Evolutionary conservation across 306 rosid genomes (phyloP), one percentile per base, ranked within the genome.

Genomic region (Vicia sativa): DNA sequence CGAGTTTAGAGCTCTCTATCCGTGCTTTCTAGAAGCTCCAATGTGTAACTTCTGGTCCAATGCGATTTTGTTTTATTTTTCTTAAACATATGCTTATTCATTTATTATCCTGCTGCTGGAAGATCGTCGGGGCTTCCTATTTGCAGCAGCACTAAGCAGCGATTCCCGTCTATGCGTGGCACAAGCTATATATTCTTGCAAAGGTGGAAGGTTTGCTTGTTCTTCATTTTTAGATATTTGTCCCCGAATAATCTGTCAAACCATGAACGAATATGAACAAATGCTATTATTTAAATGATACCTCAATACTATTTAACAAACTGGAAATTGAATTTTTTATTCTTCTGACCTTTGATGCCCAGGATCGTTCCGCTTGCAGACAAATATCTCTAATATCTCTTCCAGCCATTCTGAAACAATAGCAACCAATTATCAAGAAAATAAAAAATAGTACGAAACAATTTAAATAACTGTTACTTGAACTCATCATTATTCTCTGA

Each of bases 341-440:
- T 18, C 9, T 11, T 38, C 56, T 44, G 78, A 79, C 98, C 96
- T 92, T 92, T 41, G 98, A 90, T 55, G 96, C 98, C 96, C 96
- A 87, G 3, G 87, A 80, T 34, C 96, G 80, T 80, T 92, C 98
- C n/a, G 98, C 98, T 81, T 89, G 96, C 77, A 79, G 89, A 49
- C 96, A 92, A 59, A 87, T 63, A 57, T 87, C 98, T 86, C 85
- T 83, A 52, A 92, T 92, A 75, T 89, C 96, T 80, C 98, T 87
- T 81, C 98, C 98, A 38, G 93, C 86, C 96, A 90, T 87, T 57
- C 98, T 92, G 81, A 77, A 81, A 66, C n/a, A 68, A 45, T 29
- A 67, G 29, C 35, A 57, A 39, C 29, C 65, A 26, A 44, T 11
- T 9, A 78, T 56, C 64, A 35, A 11, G 37, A 23, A 23, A 49